These are phyloP conservation scores for Rhododendron henanense DNA, from an alignment of 148 eudicot species.

Conservation along the genomic window DNA sequence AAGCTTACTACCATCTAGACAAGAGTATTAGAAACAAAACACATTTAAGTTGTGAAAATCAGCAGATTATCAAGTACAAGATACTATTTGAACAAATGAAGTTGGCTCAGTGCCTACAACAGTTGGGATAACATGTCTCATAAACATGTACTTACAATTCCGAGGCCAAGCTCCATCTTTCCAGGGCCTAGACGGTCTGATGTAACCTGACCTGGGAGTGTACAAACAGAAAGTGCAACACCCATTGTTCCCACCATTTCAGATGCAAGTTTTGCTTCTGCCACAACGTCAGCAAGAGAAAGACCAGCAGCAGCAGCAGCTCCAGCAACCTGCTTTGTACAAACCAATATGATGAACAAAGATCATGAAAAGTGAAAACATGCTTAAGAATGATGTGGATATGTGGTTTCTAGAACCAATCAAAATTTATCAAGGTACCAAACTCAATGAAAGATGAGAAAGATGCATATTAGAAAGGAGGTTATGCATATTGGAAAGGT, in stretches of 20 bases:
- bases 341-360: neutral
- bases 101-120: neutral
- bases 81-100: neutral
- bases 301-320: slow-evolving; percentile 92
- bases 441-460: neutral
- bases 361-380: neutral
- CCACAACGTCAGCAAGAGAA: slow-evolving; percentile 72
- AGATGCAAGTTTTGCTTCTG: slow-evolving; percentile 84
- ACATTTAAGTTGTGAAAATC: neutral
- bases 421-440: neutral
- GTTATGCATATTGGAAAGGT: neutral
- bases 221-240: slow-evolving; percentile 94
- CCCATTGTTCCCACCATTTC: slow-evolving; percentile 96
- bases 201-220: slow-evolving; percentile 83
- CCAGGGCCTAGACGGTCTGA: slow-evolving; percentile 97
- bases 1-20: neutral
- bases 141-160: slow-evolving; percentile 62
- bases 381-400: neutral
- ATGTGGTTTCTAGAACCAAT: neutral
- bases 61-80: neutral
- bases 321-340: slow-evolving; percentile 69
- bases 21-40: neutral
- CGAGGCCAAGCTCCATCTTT: slow-evolving; percentile 98
- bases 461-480: neutral
- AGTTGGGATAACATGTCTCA: neutral